Percentiles rank a stretch among this genome's conserved stretches.
Conservation (phyloP, 1,284 basidiomycete species). For the Pascua guehoae region DNA sequence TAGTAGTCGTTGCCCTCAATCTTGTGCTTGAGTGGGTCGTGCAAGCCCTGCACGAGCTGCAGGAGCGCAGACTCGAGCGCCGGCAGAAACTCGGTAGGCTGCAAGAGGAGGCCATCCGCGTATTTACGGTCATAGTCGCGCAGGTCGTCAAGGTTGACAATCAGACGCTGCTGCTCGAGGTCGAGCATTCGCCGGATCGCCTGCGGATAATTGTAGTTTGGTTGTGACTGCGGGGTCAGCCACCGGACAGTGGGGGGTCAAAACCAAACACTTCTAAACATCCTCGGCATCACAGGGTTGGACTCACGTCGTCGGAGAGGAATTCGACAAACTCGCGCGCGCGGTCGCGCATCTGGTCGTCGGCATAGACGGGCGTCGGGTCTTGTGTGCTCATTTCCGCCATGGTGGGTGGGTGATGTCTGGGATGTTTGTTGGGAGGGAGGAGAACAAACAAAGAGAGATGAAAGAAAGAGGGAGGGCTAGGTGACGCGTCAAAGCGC, state of each 20-base stretch:
- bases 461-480: background rate
- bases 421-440: background rate
- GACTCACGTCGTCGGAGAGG: constrained; percentile 68
- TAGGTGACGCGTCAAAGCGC: constrained; percentile 2
- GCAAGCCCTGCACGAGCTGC: constrained; percentile 69
- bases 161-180: constrained; percentile 77
- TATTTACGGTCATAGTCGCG: constrained; percentile 85
- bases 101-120: constrained; percentile 68
- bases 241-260: background rate
- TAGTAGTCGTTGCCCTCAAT: constrained; percentile 66
- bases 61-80: constrained; percentile 84
- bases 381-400: constrained; percentile 39
- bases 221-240: constrained; percentile 30
- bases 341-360: constrained; percentile 70
- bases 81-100: constrained; percentile 84
- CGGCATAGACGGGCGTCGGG: constrained; percentile 47
- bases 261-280: too few relatives aligned
- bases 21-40: constrained; percentile 78
- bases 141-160: constrained; percentile 95
- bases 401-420: constrained; percentile 23
- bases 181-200: constrained; percentile 82
- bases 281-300: background rate
- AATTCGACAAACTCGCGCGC: constrained; percentile 83
- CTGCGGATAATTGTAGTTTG: constrained; percentile 71
- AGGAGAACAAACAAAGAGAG: background rate